Percentiles rank a stretch among this genome's conserved stretches.
Evolutionary conservation across 441 rosid species (phyloP).

Genomic region (Erysimum cheiri): DNA sequence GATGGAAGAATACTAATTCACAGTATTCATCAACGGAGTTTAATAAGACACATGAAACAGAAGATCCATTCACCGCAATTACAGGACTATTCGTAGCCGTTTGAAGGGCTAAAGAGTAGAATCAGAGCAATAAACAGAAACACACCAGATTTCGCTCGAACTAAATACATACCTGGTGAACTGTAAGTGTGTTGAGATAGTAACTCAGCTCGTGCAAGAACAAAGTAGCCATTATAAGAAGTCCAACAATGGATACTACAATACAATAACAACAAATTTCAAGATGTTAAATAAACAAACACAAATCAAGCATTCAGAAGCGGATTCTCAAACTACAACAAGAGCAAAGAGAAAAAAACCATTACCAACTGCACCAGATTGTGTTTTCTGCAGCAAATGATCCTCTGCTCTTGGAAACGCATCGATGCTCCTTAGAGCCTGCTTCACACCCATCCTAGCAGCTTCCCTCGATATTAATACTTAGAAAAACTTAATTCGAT

Average conservation of each 20-base stretch:
- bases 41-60: background rate
- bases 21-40: constrained; percentile 2
- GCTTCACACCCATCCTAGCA: constrained; percentile 77
- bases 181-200: constrained; percentile 77
- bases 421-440: constrained; percentile 79
- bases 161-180: constrained; percentile 75
- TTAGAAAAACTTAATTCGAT: background rate
- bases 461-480: constrained; percentile 18
- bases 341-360: background rate
- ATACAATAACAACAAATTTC: constrained; percentile 26
- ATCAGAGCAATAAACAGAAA: background rate
- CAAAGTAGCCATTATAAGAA: constrained; percentile 81
- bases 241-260: constrained; percentile 85
- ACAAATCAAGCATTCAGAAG: background rate
- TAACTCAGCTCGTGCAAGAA: constrained; percentile 90
- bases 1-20: background rate
- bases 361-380: constrained; percentile 91
- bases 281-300: constrained; percentile 12
- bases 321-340: background rate
- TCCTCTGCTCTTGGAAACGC: constrained; percentile 99
- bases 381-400: constrained; percentile 92
- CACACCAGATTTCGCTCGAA: background rate
- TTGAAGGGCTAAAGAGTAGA: background rate
- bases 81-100: background rate
- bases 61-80: background rate